Evolutionary conservation across 495 filamentous ascomycete species (phyloP).

Genomic region (Chlorociboria aeruginascens): DNA sequence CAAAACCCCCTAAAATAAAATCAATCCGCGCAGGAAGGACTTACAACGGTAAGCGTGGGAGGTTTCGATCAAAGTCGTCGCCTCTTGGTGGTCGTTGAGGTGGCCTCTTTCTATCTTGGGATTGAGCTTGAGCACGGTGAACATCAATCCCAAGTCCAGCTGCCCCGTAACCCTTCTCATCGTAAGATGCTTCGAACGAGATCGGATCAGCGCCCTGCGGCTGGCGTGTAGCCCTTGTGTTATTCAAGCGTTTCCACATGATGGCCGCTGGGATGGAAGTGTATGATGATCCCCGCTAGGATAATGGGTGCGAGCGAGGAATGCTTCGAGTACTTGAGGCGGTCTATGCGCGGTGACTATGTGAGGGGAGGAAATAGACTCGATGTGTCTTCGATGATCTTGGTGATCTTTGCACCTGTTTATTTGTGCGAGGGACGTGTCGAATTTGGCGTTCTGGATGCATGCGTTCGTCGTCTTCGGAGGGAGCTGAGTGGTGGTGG

Average conservation of each 20-base stretch:
- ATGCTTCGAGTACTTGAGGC: neutral
- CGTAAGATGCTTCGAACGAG: slow-evolving; percentile 1
- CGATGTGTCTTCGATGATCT: neutral
- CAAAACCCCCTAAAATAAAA: neutral
- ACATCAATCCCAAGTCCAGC: slow-evolving; percentile 3
- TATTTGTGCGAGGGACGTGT: neutral
- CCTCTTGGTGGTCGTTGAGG: slow-evolving; percentile 7
- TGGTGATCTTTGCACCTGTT: neutral
- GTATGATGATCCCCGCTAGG: slow-evolving; percentile 14
- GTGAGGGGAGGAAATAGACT: neutral
- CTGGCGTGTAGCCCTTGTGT: slow-evolving; percentile 8
- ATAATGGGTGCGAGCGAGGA: neutral
- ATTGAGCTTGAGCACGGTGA: neutral
- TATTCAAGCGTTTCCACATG: slow-evolving; percentile 21
- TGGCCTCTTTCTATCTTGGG: neutral
- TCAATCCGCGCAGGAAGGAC: neutral
- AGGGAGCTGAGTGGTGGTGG: too few species aligned
- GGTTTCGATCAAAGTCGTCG: slow-evolving; percentile 1
- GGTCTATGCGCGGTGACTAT: too few species aligned
- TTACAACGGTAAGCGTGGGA: slow-evolving; percentile 15
- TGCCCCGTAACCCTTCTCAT: slow-evolving; percentile 3
- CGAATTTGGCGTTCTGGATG: neutral
- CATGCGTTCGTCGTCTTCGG: too few species aligned
- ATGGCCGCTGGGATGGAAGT: slow-evolving; percentile 1
- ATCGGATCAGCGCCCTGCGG: slow-evolving; percentile 2